Conservation (phyloP, 2,329 filamentous ascomycete species). For the Cytospora piceae region DNA sequence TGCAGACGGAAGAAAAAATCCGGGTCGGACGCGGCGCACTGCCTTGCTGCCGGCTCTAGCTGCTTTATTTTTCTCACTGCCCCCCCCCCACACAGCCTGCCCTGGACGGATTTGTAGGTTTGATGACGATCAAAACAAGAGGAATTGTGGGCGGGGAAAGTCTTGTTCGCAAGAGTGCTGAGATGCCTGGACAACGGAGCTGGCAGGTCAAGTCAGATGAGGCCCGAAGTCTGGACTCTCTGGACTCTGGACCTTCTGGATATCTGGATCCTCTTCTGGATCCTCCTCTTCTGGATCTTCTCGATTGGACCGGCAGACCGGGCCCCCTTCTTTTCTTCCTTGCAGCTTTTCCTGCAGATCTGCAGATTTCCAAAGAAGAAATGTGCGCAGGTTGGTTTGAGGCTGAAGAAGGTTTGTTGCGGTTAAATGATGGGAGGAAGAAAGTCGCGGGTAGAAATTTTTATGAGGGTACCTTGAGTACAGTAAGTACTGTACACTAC, state of each 20-base stretch:
- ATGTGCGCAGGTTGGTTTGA: constrained; percentile 15
- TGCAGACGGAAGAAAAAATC: neutral
- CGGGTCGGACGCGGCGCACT: neutral
- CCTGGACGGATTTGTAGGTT: neutral
- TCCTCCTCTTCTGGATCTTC: neutral
- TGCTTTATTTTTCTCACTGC: neutral
- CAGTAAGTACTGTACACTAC: too few relatives aligned
- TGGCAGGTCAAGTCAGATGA: neutral
- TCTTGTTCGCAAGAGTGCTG: constrained; percentile 1
- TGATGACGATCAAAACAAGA: neutral
- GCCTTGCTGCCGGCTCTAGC: neutral
- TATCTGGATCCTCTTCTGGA: neutral
- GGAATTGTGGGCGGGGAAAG: neutral
- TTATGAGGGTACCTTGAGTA: constrained; percentile 6
- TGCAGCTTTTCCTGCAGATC: constrained; percentile 1
- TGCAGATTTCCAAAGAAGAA: constrained; percentile 7
- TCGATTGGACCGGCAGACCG: neutral
- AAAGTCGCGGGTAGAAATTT: constrained; percentile 3
- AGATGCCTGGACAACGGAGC: neutral
- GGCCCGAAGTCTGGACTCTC: neutral
- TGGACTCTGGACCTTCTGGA: neutral
- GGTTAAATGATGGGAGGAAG: too few relatives aligned
- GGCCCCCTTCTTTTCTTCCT: neutral
- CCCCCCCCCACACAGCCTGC: neutral
- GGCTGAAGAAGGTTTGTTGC: constrained; percentile 5